These are phyloP conservation scores for Cruciata laevipes DNA, from an alignment of 257 asterid species.

Conservation along the genomic window DNA sequence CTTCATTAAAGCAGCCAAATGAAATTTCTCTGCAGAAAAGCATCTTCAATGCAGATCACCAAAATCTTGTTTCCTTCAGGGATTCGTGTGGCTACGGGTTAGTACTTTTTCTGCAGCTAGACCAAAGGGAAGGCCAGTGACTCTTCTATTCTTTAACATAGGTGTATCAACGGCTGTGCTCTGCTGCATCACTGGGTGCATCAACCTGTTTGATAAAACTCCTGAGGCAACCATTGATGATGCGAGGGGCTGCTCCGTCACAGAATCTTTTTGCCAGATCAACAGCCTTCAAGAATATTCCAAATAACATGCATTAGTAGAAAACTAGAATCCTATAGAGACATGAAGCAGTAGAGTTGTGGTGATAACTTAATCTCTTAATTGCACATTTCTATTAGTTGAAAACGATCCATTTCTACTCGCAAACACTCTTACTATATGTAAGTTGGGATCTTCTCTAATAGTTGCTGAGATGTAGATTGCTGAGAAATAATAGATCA, in stretches of 20 bases:
- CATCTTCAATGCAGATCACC: background rate
- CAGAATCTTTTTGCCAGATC: conserved; percentile 97
- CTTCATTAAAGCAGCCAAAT: background rate
- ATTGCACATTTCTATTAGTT: background rate
- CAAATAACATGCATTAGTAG: conserved; percentile 1
- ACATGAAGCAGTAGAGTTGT: background rate
- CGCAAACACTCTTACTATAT: background rate
- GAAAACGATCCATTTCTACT: too few relatives aligned
- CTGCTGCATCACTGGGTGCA: conserved; percentile 18
- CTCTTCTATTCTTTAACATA: background rate
- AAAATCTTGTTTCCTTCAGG: background rate
- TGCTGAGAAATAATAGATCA: background rate
- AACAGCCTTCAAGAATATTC: conserved; percentile 56
- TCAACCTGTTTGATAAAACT: conserved; percentile 46
- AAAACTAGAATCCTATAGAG: conserved; percentile 2
- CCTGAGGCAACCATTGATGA: conserved; percentile 81
- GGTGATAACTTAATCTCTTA: background rate
- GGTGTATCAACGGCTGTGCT: conserved; percentile 19
- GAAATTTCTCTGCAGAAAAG: background rate
- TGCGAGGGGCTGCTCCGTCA: conserved; percentile 93
- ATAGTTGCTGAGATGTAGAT: background rate
- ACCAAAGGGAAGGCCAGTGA: background rate
- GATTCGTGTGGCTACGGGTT: background rate
- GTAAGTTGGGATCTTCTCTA: background rate
- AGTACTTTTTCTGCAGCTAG: background rate